Conservation (phyloP, 2,329 filamentous ascomycete genomes). For the Pseudogymnoascus sp. region DNA sequence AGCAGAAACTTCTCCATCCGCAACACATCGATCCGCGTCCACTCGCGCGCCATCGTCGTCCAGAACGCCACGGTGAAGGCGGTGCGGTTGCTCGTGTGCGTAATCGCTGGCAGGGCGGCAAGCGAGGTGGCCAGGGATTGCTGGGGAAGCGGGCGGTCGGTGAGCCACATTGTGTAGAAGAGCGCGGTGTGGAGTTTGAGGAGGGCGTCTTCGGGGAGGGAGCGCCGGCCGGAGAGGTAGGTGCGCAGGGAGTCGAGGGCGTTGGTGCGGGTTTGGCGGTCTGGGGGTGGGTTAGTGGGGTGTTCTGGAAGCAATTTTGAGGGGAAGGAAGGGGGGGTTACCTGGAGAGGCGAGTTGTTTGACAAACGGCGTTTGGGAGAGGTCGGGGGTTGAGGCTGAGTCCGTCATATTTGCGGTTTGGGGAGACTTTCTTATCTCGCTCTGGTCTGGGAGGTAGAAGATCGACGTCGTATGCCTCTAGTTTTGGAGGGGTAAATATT, state of each 20-base stretch:
- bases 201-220: conserved; percentile 60
- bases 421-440: neutral
- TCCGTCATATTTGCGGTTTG: neutral
- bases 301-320: neutral
- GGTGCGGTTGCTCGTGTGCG: conserved; percentile 40
- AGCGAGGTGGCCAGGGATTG: conserved; percentile 74
- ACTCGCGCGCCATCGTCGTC: conserved; percentile 61
- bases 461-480: neutral
- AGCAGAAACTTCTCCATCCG: conserved; percentile 91
- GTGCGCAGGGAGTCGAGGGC: conserved; percentile 68
- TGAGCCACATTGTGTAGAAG: conserved; percentile 92
- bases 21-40: conserved; percentile 62
- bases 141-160: conserved; percentile 79
- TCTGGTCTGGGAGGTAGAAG: neutral
- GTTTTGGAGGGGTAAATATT: neutral
- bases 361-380: conserved; percentile 28
- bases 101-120: conserved; percentile 55
- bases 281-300: conserved; percentile 35
- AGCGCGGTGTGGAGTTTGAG: conserved; percentile 92
- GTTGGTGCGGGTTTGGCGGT: conserved; percentile 67
- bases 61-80: conserved; percentile 57
- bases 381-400: conserved; percentile 12
- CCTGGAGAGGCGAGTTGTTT: conserved; percentile 31
- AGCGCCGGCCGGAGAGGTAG: conserved; percentile 57
- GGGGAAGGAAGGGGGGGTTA: conserved; percentile 12